These are phyloP conservation scores for Trypanosoma grayi DNA, from an alignment of 208 protist species.

Conservation along the genomic window DNA sequence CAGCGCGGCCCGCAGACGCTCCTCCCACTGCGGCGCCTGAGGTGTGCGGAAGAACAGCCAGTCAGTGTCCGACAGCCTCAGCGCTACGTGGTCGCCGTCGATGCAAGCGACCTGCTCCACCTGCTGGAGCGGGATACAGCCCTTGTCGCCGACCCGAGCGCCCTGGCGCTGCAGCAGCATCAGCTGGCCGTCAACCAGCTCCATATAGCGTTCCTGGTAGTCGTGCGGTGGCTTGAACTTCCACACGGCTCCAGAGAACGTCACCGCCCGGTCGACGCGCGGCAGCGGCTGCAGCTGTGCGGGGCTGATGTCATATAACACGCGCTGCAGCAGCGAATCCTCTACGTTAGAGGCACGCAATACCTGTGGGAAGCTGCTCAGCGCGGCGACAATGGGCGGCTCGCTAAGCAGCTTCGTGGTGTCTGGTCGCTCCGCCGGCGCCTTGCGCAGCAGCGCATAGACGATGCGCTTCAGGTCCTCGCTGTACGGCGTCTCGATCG, in stretches of 20 bases:
- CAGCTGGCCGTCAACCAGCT: conserved; percentile 4
- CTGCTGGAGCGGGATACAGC: conserved; percentile 13
- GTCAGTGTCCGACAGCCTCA: conserved; percentile 20
- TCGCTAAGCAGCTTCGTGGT: conserved; percentile 27
- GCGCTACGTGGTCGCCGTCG: conserved; percentile 17
- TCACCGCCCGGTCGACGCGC: background rate
- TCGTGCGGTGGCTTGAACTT: conserved; percentile 5
- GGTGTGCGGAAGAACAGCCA: conserved; percentile 29
- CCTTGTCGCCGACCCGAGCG: background rate
- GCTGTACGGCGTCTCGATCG: conserved; percentile 25
- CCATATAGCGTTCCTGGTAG: conserved; percentile 11
- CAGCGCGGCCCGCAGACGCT: conserved; percentile 18
- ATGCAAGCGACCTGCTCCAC: conserved; percentile 30
- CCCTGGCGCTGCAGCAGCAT: conserved; percentile 6
- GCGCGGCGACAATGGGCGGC: conserved; percentile 24
- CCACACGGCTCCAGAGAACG: conserved; percentile 7
- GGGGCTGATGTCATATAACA: conserved; percentile 23
- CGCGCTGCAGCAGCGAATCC: conserved; percentile 14
- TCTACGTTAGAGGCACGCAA: conserved; percentile 21
- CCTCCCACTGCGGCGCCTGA: conserved; percentile 24
- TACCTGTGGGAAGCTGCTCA: conserved; percentile 26
- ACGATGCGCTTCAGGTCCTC: conserved; percentile 25
- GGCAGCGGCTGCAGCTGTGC: conserved; percentile 1
- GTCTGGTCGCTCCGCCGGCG: conserved; percentile 29
- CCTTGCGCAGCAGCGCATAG: conserved; percentile 30